Conservation (phyloP, 2,329 filamentous ascomycete genomes). For the Ceratocystiopsis sp. region DNA sequence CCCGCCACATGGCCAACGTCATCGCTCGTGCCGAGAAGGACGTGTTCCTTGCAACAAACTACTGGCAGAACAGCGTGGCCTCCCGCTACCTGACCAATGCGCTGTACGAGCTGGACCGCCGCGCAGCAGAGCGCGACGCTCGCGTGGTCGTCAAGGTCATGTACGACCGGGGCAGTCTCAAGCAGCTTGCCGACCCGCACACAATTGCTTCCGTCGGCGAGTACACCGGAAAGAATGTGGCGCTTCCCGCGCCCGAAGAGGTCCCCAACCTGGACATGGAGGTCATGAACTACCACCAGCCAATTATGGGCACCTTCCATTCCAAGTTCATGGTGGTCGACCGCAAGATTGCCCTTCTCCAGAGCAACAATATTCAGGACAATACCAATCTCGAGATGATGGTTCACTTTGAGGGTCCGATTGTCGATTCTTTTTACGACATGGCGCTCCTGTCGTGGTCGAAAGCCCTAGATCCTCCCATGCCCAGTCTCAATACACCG, state of each 20-base stretch:
- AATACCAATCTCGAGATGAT: slow-evolving; percentile 76
- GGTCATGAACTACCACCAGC: slow-evolving; percentile 55
- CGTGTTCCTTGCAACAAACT: slow-evolving; percentile 59
- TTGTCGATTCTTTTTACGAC: slow-evolving; percentile 62
- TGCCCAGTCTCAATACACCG: slow-evolving; percentile 37
- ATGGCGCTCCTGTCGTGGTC: slow-evolving; percentile 58
- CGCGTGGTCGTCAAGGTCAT: slow-evolving; percentile 55
- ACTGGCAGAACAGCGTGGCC: slow-evolving; percentile 54
- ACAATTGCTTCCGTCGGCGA: slow-evolving; percentile 38
- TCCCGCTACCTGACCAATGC: slow-evolving; percentile 51
- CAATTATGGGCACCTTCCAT: slow-evolving; percentile 59
- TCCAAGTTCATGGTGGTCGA: slow-evolving; percentile 66
- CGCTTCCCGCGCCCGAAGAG: slow-evolving; percentile 43
- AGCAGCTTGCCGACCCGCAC: slow-evolving; percentile 50
- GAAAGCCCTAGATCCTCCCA: slow-evolving; percentile 38
- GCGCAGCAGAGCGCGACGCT: slow-evolving; percentile 38
- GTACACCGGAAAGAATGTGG: slow-evolving; percentile 40
- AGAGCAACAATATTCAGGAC: slow-evolving; percentile 66
- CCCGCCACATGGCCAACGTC: slow-evolving; percentile 57
- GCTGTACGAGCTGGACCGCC: slow-evolving; percentile 48
- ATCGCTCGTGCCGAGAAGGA: slow-evolving; percentile 58
- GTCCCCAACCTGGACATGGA: slow-evolving; percentile 56
- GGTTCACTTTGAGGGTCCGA: slow-evolving; percentile 55
- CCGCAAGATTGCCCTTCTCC: slow-evolving; percentile 48
- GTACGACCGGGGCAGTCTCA: slow-evolving; percentile 52